Base-by-base conservation (phyloP, 1,139 yeast genomes). In the Scheffersomyces lignicola region DNA sequence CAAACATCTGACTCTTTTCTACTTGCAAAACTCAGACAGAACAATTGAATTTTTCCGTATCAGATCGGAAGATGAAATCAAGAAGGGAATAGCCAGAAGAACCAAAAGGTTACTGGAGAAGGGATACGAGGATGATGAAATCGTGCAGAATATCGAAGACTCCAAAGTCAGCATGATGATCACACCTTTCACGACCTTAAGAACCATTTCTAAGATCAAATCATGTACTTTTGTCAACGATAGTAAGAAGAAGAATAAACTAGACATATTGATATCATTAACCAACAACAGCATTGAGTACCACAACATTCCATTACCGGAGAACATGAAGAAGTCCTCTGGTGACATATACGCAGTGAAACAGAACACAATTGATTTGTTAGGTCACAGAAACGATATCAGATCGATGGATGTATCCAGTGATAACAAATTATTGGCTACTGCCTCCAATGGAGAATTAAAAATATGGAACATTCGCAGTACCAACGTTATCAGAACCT, bases 301-400 rank as follows among this genome's bases (percentile, higher is more conserved):
- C 48, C 82, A 83, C 56, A 60, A 69, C 7, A 61, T 87, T 20
- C 63, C 72, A 13, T 47, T 78, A 9, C 82, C 83, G 1, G 65
- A 53, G 25, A 60, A 58, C 38, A 54, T 67, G 35, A 66, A 59
- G 39, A 76, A 73, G 47, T 63, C 75, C 3, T 66, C 69, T 23
- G 31, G 18, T 17, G 64, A 54, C 10, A 39, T 62, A 18, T 44
- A 48, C 23, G 36, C 62, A 1, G 49, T 45, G 7, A 79, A 70
- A 48, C 52, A 65, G 18, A 77, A 77, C 50, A 60, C 80, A 1
- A 69, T 92, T 23, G 96, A 89, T 32, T 61, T 80, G 31, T 74
- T 78, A 33, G 99, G 98, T 17, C 97, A 90, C 54, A 78, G 97
- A 55, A 78, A 87, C 4, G 99, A 94, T 57, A 74, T 92, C 23